phyloP scores from a whole-genome alignment of 148 eudicot species.

The Fagopyrum esculentum region DNA sequence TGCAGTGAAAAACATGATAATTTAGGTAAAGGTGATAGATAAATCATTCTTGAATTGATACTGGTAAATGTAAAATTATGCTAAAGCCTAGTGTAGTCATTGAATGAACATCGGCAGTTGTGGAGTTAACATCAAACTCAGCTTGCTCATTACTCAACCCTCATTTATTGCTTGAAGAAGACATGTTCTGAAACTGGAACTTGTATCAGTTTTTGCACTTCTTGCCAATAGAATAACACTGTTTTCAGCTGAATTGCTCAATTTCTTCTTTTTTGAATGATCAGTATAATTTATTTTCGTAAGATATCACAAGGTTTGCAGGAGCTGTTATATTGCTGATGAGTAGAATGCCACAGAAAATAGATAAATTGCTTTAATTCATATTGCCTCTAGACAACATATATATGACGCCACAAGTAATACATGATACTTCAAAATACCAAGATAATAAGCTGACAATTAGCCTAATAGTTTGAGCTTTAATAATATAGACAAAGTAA shows the following conservation, averaged over 20 bases:
- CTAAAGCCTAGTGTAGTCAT: neutral
- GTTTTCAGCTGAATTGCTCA: neutral
- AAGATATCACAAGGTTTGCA: too few relatives aligned
- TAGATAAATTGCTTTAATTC: neutral
- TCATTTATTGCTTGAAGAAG: conserved; percentile 33
- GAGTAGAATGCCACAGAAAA: neutral
- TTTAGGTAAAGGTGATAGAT: neutral
- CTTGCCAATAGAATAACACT: conserved; percentile 1
- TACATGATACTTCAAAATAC: neutral
- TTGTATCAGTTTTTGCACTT: neutral
- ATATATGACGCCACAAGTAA: neutral
- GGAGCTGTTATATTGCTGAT: too few relatives aligned
- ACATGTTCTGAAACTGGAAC: conserved; percentile 19
- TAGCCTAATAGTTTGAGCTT: neutral
- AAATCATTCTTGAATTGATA: conserved; percentile 14
- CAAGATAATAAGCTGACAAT: neutral
- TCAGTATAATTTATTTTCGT: too few relatives aligned
- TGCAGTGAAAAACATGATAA: too few relatives aligned
- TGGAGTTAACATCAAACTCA: neutral
- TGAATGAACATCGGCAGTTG: conserved; percentile 9
- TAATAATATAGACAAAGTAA: neutral
- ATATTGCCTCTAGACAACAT: neutral
- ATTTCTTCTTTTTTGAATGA: too few relatives aligned
- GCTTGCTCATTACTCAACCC: neutral
- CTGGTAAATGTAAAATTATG: conserved; percentile 12